Conservation (phyloP, 1,139 yeast genomes). For the Kluyveromyces sp. region DNA sequence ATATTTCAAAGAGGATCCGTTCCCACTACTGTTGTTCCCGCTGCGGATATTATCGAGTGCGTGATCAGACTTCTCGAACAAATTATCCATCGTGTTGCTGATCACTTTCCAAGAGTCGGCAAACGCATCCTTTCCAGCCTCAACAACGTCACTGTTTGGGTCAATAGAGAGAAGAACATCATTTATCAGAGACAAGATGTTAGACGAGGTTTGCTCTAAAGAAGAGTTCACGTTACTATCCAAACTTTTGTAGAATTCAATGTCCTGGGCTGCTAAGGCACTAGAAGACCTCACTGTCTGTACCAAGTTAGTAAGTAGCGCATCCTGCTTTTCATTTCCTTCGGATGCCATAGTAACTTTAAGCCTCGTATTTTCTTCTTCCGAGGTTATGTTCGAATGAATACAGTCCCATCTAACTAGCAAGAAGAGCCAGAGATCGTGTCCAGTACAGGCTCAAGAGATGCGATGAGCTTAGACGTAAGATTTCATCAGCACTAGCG, state of each 20-base stretch:
- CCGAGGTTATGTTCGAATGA: not conserved
- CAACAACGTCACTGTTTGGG: conserved; percentile 30
- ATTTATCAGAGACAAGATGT: conserved; percentile 49
- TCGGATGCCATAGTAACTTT: not conserved
- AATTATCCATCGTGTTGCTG: conserved; percentile 55
- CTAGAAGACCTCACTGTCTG: conserved; percentile 63
- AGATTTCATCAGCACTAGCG: no score
- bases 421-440: no score
- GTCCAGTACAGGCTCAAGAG: not conserved
- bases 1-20: conserved; percentile 34
- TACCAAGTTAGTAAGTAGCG: conserved; percentile 37
- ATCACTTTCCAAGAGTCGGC: conserved; percentile 56
- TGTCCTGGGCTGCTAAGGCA: conserved; percentile 72
- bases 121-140: conserved; percentile 40
- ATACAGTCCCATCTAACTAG: no score
- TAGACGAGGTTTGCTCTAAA: conserved; percentile 39
- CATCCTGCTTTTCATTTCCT: conserved; percentile 11
- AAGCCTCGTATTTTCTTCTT: not conserved
- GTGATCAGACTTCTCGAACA: conserved; percentile 69
- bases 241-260: conserved; percentile 64
- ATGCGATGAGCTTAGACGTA: not conserved
- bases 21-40: conserved; percentile 6
- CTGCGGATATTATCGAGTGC: conserved; percentile 45
- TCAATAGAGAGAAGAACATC: conserved; percentile 43
- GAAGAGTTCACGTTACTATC: conserved; percentile 44